Percentiles rank a stretch among this genome's conserved stretches.
phyloP scores from a whole-genome alignment of 2,329 filamentous ascomycete genomes.

The Grosmannia clavigera region DNA sequence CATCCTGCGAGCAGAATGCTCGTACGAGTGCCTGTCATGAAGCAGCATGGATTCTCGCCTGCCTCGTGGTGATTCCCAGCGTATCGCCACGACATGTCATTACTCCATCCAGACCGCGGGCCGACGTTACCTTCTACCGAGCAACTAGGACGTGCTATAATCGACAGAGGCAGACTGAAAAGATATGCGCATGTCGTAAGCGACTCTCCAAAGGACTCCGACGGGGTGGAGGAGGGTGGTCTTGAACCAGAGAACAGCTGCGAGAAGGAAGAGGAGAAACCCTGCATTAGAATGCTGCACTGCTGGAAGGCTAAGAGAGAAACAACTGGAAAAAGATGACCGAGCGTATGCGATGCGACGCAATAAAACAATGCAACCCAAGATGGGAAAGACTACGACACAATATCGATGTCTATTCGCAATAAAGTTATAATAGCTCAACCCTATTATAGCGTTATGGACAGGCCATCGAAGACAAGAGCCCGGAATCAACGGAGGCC shows the following conservation, averaged over 20 bases:
- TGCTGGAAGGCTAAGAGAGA: background rate
- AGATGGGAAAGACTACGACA: background rate
- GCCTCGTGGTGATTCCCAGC: background rate
- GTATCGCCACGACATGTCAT: background rate
- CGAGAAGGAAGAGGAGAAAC: background rate
- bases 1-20: too few relatives aligned
- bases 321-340: background rate
- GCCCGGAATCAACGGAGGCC: background rate
- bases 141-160: background rate
- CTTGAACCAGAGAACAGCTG: background rate
- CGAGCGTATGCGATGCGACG: background rate
- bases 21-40: background rate
- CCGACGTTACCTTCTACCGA: too few relatives aligned
- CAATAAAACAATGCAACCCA: background rate
- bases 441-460: background rate
- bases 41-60: background rate
- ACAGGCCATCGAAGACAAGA: background rate
- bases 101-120: background rate
- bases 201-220: background rate
- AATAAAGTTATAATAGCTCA: background rate
- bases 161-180: background rate
- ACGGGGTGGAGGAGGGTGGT: background rate
- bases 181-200: background rate
- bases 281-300: background rate
- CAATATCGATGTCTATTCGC: background rate